phyloP scores from a whole-genome alignment of 306 rosid genomes.

The Aeschynomene evenia region DNA sequence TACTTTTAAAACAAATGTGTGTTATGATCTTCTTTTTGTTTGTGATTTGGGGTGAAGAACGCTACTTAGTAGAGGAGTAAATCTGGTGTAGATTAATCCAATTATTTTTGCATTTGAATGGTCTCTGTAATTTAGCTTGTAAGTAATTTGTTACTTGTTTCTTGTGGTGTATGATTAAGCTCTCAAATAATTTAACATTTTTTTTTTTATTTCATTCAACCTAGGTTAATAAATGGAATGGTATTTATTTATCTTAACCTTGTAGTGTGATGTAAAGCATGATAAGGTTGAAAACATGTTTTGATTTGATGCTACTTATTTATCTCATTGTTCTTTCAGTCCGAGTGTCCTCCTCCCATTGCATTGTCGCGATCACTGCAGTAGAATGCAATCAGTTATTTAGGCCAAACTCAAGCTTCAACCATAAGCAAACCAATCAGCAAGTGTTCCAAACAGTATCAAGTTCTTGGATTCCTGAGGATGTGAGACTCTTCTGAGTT shows the following conservation, averaged over 20 bases:
- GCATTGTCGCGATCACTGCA: not conserved
- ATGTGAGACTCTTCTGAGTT: no score
- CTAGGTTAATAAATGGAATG: not conserved
- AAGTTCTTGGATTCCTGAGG: no score
- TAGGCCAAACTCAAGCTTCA: not conserved
- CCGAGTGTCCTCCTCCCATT: not conserved
- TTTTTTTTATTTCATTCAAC: not conserved
- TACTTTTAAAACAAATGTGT: not conserved
- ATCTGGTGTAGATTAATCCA: constrained; percentile 5
- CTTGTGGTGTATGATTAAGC: not conserved
- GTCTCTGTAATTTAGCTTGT: not conserved
- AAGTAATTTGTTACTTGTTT: not conserved
- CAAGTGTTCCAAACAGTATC: no score
- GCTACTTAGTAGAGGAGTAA: constrained; percentile 10
- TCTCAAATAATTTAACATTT: not conserved
- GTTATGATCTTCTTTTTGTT: constrained; percentile 6
- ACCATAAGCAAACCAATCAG: not conserved
- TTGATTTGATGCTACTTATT: not conserved
- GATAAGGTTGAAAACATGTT: not conserved
- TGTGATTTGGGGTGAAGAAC: not conserved
- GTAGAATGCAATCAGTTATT: not conserved
- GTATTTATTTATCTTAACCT: not conserved
- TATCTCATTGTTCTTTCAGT: not conserved
- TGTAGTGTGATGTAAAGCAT: not conserved
- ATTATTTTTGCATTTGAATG: not conserved